Evolutionary conservation across 305 asterid genomes (phyloP).

Genomic region (Fraxinus greggii): DNA sequence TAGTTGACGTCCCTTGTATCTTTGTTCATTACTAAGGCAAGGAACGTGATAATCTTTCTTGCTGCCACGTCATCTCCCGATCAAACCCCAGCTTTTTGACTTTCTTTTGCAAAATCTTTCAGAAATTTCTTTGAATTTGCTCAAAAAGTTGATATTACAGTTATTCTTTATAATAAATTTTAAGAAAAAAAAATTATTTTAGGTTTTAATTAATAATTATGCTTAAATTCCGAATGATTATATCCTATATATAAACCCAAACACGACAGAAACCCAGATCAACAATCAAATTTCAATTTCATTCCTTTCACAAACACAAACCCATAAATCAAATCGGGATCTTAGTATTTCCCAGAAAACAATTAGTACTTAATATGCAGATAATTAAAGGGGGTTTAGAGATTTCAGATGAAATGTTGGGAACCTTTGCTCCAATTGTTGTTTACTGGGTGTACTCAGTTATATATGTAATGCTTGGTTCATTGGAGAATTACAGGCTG

Average conservation of each 20-base stretch:
- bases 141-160: background rate
- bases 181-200: background rate
- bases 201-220: background rate
- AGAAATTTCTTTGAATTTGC: background rate
- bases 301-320: background rate
- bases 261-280: background rate
- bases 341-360: background rate
- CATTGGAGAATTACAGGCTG: conserved; percentile 67
- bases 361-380: conserved; percentile 30
- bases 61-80: background rate
- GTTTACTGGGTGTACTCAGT: conserved; percentile 85
- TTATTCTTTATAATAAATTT: background rate
- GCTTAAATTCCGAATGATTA: background rate
- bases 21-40: background rate
- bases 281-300: background rate
- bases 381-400: conserved; percentile 31
- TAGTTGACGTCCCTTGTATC: background rate
- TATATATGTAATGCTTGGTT: conserved; percentile 57
- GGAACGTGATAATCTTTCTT: background rate
- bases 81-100: background rate
- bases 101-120: background rate
- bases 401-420: conserved; percentile 77
- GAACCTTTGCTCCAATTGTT: conserved; percentile 67
- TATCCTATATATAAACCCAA: background rate
- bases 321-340: background rate